Evolutionary conservation across 2,329 filamentous ascomycete species (phyloP).

Genomic region (Botryotinia convoluta): DNA sequence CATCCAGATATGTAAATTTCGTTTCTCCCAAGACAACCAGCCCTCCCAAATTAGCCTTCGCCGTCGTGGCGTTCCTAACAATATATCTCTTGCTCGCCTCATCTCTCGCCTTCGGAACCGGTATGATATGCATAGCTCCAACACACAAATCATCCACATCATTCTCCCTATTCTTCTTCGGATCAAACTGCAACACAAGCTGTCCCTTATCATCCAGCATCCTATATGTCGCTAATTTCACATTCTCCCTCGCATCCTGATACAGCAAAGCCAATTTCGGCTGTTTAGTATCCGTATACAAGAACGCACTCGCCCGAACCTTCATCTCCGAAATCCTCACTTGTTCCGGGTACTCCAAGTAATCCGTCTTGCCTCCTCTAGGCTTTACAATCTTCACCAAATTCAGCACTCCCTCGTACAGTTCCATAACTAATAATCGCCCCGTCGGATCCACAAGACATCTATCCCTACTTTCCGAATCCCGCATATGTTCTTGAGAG

Average conservation of each 20-base stretch:
- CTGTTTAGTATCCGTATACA: conserved; percentile 53
- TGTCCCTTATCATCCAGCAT: conserved; percentile 57
- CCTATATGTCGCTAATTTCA: conserved; percentile 57
- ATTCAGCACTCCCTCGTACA: conserved; percentile 67
- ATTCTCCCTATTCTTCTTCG: conserved; percentile 53
- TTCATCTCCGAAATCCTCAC: conserved; percentile 65
- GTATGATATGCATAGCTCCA: conserved; percentile 60
- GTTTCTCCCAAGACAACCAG: conserved; percentile 77
- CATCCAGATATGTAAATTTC: conserved; percentile 80
- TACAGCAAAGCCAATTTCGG: conserved; percentile 65
- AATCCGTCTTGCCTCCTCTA: conserved; percentile 51
- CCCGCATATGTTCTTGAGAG: conserved; percentile 62
- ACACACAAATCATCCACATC: conserved; percentile 53
- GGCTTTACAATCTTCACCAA: conserved; percentile 58
- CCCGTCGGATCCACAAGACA: conserved; percentile 82
- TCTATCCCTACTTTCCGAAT: conserved; percentile 78
- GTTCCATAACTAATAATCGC: conserved; percentile 62
- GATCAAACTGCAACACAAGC: conserved; percentile 52
- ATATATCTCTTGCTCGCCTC: conserved; percentile 60
- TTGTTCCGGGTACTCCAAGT: conserved; percentile 59
- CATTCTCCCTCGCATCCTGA: conserved; percentile 59
- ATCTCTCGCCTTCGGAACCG: conserved; percentile 55
- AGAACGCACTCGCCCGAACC: conserved; percentile 63
- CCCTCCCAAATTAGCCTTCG: conserved; percentile 63
- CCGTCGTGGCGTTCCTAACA: conserved; percentile 48